Percentiles rank a stretch among this genome's conserved stretches.
These are phyloP conservation scores for Talaromyces sp. DNA, from an alignment of 2,329 filamentous ascomycete genomes.

Conservation along the genomic window DNA sequence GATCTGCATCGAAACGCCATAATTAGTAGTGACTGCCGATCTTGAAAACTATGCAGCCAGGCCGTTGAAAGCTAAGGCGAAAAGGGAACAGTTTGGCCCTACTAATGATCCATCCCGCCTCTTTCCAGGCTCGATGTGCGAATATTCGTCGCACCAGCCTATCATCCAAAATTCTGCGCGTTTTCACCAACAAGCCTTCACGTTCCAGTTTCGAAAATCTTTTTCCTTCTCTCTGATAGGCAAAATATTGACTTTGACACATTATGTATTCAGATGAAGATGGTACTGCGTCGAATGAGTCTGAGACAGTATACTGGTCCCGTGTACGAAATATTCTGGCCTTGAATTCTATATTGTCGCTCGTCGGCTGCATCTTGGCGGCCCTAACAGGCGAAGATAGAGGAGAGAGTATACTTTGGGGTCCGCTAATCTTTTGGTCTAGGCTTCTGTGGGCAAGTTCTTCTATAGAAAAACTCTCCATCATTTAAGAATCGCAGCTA, in stretches of 20 bases:
- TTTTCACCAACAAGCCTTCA: not conserved
- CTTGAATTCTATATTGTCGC: not conserved
- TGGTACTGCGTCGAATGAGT: not conserved
- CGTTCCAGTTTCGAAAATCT: not conserved
- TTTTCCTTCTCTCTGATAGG: not conserved
- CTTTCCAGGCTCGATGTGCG: not conserved
- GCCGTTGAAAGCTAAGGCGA: too few relatives aligned
- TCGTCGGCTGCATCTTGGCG: not conserved
- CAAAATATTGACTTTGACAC: not conserved
- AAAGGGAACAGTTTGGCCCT: too few relatives aligned
- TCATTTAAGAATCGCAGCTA: not conserved
- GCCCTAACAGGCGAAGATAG: not conserved
- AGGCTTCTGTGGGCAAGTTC: not conserved
- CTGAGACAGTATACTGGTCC: not conserved
- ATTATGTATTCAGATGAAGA: slow-evolving; percentile 18
- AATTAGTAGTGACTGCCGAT: too few relatives aligned
- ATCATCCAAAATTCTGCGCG: not conserved
- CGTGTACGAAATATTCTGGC: not conserved
- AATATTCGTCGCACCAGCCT: not conserved
- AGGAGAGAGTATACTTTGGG: not conserved
- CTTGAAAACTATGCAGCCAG: too few relatives aligned
- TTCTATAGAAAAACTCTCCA: not conserved
- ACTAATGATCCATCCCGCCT: not conserved
- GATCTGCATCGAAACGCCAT: too few relatives aligned
- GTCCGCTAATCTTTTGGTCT: not conserved